Conservation (phyloP, 768 basidiomycete genomes). For the Suillus subaureus region DNA sequence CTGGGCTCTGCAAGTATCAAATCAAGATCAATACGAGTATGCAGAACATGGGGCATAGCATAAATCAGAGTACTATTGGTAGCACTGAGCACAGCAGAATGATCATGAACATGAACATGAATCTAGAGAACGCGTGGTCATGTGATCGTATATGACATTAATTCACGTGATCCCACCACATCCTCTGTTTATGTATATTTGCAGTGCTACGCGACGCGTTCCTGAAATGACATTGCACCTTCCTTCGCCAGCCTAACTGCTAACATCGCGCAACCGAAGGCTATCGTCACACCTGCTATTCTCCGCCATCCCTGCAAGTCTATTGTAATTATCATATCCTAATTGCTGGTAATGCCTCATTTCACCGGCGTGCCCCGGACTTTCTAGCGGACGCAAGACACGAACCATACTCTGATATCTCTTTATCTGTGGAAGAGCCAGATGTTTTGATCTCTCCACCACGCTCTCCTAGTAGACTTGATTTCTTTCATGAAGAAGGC, state of each 20-base stretch:
- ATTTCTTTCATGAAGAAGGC: constrained; percentile 32
- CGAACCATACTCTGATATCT: constrained; percentile 11
- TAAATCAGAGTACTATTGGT: too few relatives aligned
- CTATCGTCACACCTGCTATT: constrained; percentile 1
- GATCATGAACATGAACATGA: too few relatives aligned
- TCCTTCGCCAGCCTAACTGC: not conserved
- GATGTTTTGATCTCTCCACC: constrained; percentile 30
- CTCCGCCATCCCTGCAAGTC: not conserved
- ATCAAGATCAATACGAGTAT: too few relatives aligned
- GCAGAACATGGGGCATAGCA: too few relatives aligned
- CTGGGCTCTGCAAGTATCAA: too few relatives aligned
- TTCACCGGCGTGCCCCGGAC: not conserved
- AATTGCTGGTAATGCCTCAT: not conserved
- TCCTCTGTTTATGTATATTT: constrained; percentile 24
- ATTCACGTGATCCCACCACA: constrained; percentile 26
- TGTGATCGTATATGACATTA: too few relatives aligned
- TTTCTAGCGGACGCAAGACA: constrained; percentile 13
- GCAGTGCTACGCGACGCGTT: constrained; percentile 12
- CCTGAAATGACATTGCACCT: constrained; percentile 3
- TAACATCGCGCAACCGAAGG: not conserved
- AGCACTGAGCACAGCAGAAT: too few relatives aligned
- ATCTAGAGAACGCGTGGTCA: too few relatives aligned
- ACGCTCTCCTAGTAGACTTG: constrained; percentile 52
- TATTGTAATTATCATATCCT: not conserved
- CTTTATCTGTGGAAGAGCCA: constrained; percentile 14